phyloP scores from a whole-genome alignment of 2,329 filamentous ascomycete species.

The Colletotrichum musae region DNA sequence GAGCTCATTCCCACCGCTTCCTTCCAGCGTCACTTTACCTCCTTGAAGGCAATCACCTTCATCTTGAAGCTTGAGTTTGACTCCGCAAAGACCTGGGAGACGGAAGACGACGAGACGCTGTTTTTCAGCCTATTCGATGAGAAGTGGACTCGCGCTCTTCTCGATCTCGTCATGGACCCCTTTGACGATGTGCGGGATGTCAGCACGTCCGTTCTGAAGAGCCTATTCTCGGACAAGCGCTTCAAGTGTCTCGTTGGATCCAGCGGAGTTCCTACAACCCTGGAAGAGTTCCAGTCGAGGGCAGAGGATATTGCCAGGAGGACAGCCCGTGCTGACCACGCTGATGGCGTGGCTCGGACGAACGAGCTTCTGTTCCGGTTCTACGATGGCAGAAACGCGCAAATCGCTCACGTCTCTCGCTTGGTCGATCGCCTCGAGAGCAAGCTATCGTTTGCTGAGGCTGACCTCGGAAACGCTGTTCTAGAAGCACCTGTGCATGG shows the following conservation, averaged over 20 bases:
- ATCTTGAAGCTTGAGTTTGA: slow-evolving; percentile 81
- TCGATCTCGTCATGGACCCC: slow-evolving; percentile 88
- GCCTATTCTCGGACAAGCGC: slow-evolving; percentile 60
- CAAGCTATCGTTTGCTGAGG: slow-evolving; percentile 74
- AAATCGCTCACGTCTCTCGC: slow-evolving; percentile 66
- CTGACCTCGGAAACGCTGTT: slow-evolving; percentile 77
- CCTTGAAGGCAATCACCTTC: slow-evolving; percentile 78
- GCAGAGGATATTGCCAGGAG: slow-evolving; percentile 72
- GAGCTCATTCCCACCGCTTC: slow-evolving; percentile 87
- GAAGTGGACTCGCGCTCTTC: slow-evolving; percentile 73
- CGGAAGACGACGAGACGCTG: slow-evolving; percentile 54
- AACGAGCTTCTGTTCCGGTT: slow-evolving; percentile 79
- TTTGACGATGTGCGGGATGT: slow-evolving; percentile 89
- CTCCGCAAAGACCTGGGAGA: slow-evolving; percentile 56
- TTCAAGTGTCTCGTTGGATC: slow-evolving; percentile 45
- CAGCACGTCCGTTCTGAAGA: slow-evolving; percentile 65
- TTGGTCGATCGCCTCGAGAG: slow-evolving; percentile 74
- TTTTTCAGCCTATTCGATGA: slow-evolving; percentile 61
- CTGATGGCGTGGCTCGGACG: slow-evolving; percentile 87
- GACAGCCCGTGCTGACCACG: slow-evolving; percentile 90
- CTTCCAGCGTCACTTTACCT: slow-evolving; percentile 90
- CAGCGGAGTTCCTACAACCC: slow-evolving; percentile 45
- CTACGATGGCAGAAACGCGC: slow-evolving; percentile 58
- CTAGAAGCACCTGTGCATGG: slow-evolving; percentile 78
- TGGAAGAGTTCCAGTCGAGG: slow-evolving; percentile 63